Evolutionary conservation across 2,329 filamentous ascomycete species (phyloP), one percentile per base, ranked within the genome.

Genomic region (Hypoxylon sp.): DNA sequence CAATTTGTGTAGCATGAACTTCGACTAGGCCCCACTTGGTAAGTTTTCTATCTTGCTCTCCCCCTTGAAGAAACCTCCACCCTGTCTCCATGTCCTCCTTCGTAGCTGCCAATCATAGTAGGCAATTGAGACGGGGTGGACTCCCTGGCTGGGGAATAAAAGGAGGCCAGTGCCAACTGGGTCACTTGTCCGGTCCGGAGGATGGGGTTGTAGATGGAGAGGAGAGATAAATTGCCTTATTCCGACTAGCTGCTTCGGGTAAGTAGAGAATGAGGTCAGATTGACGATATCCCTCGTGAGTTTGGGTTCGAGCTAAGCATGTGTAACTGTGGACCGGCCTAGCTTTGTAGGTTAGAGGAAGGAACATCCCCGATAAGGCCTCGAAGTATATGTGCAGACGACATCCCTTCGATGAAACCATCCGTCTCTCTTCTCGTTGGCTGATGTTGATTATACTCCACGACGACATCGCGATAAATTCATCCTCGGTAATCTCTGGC

Each of bases 201-300:
- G 17, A 50, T 55, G 65, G 62, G 63, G 43, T 49, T 23, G 45
- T 36, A 60, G 38, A 28, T 17, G n/a, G 30, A 38, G 36, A 41
- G 41, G 46, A 41, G 56, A 65, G 60, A 62, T 60, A 68, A 70
- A 68, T 62, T 13, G 53, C 11, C 19, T 25, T n/a, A 5, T 5
- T 4, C 30, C 4, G 43, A 63, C 68, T 70, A 70, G 62, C 68
- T 65, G 4, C 50, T 63, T 70, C 55, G 64, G 65, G 68, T 60
- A 70, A 53, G 60, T 67, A 21, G 23, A 25, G 19, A 23, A 60
- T 68, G 65, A 68, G 61, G 65, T 68, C 65, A 67, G 65, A 57
- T 63, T 51, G 61, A 65, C 51, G 57, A 58, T 14, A 53, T 21
- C 45, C 48, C 43, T 38, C 48, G 36, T 36, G 38, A 25, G 23